These are phyloP conservation scores for Pseudozyma sp. DNA, from an alignment of 1,284 basidiomycete species.

Conservation along the genomic window DNA sequence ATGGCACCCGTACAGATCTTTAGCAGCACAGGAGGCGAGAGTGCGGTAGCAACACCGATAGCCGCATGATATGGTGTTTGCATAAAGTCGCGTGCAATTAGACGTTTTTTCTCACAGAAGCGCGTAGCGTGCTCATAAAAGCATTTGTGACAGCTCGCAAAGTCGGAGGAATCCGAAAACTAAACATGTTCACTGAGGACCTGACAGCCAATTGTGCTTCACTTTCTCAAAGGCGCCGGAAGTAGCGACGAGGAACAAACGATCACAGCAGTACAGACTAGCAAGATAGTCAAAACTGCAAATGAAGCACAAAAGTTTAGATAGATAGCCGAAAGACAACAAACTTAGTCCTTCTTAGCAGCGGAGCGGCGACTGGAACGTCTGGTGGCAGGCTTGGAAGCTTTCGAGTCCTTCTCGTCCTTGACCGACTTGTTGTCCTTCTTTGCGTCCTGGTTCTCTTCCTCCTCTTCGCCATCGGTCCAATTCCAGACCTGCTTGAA, in stretches of 20 bases:
- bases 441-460: slow-evolving; percentile 24
- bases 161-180: too few species aligned
- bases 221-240: too few species aligned
- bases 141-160: too few species aligned
- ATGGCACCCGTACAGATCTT: slow-evolving; percentile 25
- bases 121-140: too few species aligned
- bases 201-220: too few species aligned
- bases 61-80: slow-evolving; percentile 17
- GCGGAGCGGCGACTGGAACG: slow-evolving; percentile 23
- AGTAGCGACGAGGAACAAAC: too few species aligned
- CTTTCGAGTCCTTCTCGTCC: slow-evolving; percentile 24
- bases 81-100: too few species aligned
- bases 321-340: background rate
- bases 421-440: slow-evolving; percentile 22
- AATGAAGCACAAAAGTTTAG: background rate
- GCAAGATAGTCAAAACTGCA: too few species aligned
- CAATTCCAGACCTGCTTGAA: slow-evolving; percentile 61
- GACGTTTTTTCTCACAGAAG: too few species aligned
- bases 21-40: slow-evolving; percentile 17
- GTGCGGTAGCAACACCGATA: slow-evolving; percentile 37
- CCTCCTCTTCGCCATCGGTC: slow-evolving; percentile 53
- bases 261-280: too few species aligned
- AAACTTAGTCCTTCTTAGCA: slow-evolving; percentile 21
- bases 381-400: slow-evolving; percentile 13
- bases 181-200: too few species aligned